A percentile compares a stretch with the other conserved stretches of the same genome.
Conservation (phyloP, 208 protist species). For the Leptomonas pyrrhocoris region DNA sequence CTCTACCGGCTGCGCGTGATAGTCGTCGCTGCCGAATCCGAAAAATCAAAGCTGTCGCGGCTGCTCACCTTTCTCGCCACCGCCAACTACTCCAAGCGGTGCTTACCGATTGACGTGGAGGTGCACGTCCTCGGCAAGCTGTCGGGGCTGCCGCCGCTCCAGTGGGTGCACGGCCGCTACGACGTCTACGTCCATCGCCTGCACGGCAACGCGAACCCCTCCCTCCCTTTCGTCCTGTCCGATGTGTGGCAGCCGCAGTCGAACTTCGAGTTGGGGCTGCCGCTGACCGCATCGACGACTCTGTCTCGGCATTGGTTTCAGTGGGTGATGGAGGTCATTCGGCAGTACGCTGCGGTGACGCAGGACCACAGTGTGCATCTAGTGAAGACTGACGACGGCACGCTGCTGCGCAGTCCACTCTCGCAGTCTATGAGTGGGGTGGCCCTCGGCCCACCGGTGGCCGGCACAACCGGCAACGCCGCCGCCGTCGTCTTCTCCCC, state of each 20-base stretch:
- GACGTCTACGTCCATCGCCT: conserved; percentile 36
- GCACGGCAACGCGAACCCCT: conserved; percentile 24
- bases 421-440: conserved; percentile 17
- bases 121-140: conserved; percentile 34
- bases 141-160: conserved; percentile 21
- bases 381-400: not conserved
- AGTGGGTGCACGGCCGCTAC: conserved; percentile 51
- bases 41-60: conserved; percentile 1
- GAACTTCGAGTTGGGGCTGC: conserved; percentile 54
- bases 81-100: conserved; percentile 34
- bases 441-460: conserved; percentile 15
- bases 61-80: conserved; percentile 32
- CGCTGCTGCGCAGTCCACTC: conserved; percentile 10
- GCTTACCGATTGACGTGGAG: conserved; percentile 45
- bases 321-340: conserved; percentile 45
- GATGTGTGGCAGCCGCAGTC: conserved; percentile 64
- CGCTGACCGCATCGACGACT: conserved; percentile 51
- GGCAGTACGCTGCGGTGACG: conserved; percentile 23
- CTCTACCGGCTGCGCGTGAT: conserved; percentile 41
- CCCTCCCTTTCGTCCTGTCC: conserved; percentile 19
- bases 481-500: not conserved
- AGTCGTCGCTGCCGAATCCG: conserved; percentile 12
- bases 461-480: conserved; percentile 1
- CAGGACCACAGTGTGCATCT: conserved; percentile 7
- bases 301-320: conserved; percentile 62